phyloP scores from a whole-genome alignment of 1,284 basidiomycete genomes.

The Ustilago nuda region DNA sequence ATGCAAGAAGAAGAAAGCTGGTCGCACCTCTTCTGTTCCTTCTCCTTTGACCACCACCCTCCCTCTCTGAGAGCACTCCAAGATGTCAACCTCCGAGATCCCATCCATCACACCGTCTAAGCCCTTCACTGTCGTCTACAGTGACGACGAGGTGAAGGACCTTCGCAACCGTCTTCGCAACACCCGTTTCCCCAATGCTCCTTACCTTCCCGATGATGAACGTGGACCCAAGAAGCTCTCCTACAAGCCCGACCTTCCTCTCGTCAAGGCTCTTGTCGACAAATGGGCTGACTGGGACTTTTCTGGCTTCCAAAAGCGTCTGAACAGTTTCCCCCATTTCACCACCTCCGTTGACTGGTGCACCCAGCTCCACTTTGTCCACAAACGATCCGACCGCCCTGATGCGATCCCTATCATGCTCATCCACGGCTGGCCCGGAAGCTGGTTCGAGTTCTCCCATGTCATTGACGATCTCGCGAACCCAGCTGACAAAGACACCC shows the following conservation, averaged over 20 bases:
- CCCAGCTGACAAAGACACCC: slow-evolving; percentile 32
- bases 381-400: slow-evolving; percentile 37
- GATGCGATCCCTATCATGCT: slow-evolving; percentile 64
- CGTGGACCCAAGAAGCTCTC: slow-evolving; percentile 21
- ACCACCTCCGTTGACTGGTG: slow-evolving; percentile 61
- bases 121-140: slow-evolving; percentile 51
- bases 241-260: slow-evolving; percentile 40
- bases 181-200: slow-evolving; percentile 41
- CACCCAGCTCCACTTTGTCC: slow-evolving; percentile 56
- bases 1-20: slow-evolving; percentile 5
- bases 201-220: slow-evolving; percentile 45
- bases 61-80: background rate
- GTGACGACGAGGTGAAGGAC: slow-evolving; percentile 38
- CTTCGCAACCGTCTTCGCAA: slow-evolving; percentile 46
- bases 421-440: slow-evolving; percentile 63
- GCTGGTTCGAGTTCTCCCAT: slow-evolving; percentile 53
- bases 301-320: slow-evolving; percentile 23
- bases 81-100: slow-evolving; percentile 23
- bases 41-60: background rate
- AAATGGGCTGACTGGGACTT: slow-evolving; percentile 46
- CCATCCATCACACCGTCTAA: slow-evolving; percentile 46
- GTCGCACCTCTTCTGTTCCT: background rate
- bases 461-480: slow-evolving; percentile 48
- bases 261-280: slow-evolving; percentile 31
- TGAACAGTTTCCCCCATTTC: slow-evolving; percentile 53